These are phyloP conservation scores for Schizopora paradoxa DNA, from an alignment of 1,284 basidiomycete species.

Conservation along the genomic window DNA sequence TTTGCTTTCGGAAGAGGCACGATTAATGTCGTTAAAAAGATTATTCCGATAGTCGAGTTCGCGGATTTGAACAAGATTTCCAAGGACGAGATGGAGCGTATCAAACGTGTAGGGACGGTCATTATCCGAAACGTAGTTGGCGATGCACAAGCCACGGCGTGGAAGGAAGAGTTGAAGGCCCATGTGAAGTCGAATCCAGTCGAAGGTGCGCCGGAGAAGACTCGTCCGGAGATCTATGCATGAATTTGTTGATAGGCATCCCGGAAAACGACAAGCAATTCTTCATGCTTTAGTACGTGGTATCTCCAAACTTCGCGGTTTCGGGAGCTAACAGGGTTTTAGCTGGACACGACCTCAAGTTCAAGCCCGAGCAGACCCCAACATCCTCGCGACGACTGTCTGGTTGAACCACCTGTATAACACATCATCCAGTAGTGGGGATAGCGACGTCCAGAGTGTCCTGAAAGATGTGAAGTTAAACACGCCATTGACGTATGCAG, in stretches of 20 bases:
- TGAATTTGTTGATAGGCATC: constrained; percentile 34
- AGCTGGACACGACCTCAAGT: constrained; percentile 72
- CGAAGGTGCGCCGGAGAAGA: constrained; percentile 33
- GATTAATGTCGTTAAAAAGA: constrained; percentile 31
- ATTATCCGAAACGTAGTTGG: constrained; percentile 62
- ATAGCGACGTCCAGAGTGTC: too few relatives aligned
- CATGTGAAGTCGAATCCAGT: constrained; percentile 55
- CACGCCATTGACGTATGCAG: constrained; percentile 72
- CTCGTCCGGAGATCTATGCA: constrained; percentile 2
- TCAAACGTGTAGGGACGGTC: constrained; percentile 53
- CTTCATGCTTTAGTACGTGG: constrained; percentile 60
- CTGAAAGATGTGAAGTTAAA: constrained; percentile 58
- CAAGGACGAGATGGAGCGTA: constrained; percentile 40
- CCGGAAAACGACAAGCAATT: constrained; percentile 63
- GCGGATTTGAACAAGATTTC: constrained; percentile 44
- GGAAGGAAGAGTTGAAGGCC: constrained; percentile 51
- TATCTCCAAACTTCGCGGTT: not conserved
- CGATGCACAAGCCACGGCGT: constrained; percentile 45
- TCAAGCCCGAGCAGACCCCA: constrained; percentile 69
- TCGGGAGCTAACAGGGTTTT: not conserved
- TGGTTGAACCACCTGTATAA: constrained; percentile 65
- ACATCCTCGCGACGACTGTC: constrained; percentile 52
- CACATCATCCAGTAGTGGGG: constrained; percentile 12
- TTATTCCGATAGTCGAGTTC: constrained; percentile 56
- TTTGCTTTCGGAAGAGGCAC: not conserved